Percentiles rank a stretch among this genome's conserved stretches.
Evolutionary conservation across 495 filamentous ascomycete species (phyloP).

Genomic region (Aspergillus ostianus): DNA sequence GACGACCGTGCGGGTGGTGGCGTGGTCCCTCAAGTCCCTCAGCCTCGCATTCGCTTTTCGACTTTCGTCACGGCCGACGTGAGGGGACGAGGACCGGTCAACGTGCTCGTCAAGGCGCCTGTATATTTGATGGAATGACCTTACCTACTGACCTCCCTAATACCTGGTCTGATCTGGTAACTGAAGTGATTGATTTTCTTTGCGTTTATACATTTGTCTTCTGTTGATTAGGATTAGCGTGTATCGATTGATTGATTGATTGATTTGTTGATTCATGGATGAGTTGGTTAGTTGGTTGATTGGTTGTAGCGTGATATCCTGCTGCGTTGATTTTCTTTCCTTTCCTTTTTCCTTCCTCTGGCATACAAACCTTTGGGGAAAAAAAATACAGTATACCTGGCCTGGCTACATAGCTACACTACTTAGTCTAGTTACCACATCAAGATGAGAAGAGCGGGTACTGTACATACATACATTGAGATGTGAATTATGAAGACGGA

Average conservation of each 20-base stretch:
- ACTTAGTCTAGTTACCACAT: not conserved
- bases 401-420: too few relatives aligned
- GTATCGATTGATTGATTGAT: not conserved
- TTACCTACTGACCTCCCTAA: not conserved
- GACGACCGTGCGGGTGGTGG: conserved; percentile 16
- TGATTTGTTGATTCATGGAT: not conserved
- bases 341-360: not conserved
- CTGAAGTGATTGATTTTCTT: not conserved
- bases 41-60: conserved; percentile 56
- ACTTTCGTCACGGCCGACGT: conserved; percentile 87
- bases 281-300: not conserved
- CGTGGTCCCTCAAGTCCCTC: conserved; percentile 38
- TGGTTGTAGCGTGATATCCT: not conserved
- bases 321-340: not conserved
- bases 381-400: too few relatives aligned
- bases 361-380: too few relatives aligned
- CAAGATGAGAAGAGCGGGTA: not conserved
- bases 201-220: not conserved
- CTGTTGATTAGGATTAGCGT: not conserved
- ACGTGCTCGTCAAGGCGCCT: conserved; percentile 83
- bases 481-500: too few relatives aligned
- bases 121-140: conserved; percentile 66
- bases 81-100: conserved; percentile 55
- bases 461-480: not conserved
- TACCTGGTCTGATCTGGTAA: too few relatives aligned